Evolutionary conservation across 129 eudicot species (phyloP).

Genomic region (Tagetes erecta): DNA sequence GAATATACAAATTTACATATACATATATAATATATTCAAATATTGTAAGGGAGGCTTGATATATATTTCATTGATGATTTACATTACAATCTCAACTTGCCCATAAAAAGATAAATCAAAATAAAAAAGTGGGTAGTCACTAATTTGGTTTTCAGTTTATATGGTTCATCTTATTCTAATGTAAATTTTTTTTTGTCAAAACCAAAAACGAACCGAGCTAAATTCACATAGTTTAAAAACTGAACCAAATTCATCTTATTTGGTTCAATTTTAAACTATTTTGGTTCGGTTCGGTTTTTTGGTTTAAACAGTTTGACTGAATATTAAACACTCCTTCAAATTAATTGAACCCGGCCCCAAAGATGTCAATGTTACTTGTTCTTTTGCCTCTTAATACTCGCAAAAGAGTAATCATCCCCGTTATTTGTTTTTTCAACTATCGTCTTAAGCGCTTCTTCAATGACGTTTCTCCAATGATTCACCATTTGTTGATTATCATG

Average conservation of each 20-base stretch:
- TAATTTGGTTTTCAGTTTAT: too few relatives aligned
- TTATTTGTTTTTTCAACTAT: constrained; percentile 65
- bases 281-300: too few relatives aligned
- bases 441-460: constrained; percentile 75
- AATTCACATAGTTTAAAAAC: too few relatives aligned
- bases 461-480: constrained; percentile 38
- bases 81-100: not conserved
- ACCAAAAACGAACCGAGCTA: too few relatives aligned
- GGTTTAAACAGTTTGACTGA: too few relatives aligned
- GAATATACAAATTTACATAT: not conserved
- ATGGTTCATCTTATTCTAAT: too few relatives aligned
- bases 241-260: too few relatives aligned
- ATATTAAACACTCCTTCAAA: too few relatives aligned
- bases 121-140: too few relatives aligned
- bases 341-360: not conserved
- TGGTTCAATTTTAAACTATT: too few relatives aligned
- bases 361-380: constrained; percentile 37
- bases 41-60: not conserved
- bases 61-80: not conserved
- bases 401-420: constrained; percentile 44
- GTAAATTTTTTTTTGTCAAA: too few relatives aligned
- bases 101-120: not conserved
- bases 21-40: not conserved
- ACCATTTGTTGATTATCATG: constrained; percentile 30
- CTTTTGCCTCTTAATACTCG: constrained; percentile 76